Evolutionary conservation across 2,329 filamentous ascomycete species (phyloP).

Genomic region (Orbilia javanica): DNA sequence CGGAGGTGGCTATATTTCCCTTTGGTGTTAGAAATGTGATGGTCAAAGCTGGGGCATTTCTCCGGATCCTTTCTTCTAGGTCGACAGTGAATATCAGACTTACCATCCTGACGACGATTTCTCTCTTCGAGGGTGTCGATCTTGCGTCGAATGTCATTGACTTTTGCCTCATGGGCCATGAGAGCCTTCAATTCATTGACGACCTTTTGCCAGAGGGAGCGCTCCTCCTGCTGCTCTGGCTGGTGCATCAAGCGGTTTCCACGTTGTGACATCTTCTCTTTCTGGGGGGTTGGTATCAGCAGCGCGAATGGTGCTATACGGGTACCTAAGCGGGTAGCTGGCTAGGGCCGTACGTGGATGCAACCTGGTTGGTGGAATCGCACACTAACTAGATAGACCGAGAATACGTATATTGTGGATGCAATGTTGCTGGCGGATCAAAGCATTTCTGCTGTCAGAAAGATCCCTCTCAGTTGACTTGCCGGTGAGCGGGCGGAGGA

Average conservation of each 20-base stretch:
- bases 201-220: conserved; percentile 61
- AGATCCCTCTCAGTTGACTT: neutral
- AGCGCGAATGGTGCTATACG: neutral
- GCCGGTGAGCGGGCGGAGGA: neutral
- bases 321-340: neutral
- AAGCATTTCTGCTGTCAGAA: neutral
- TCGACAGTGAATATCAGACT: neutral
- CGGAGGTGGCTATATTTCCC: conserved; percentile 22
- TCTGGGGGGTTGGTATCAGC: neutral
- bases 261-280: conserved; percentile 50
- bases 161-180: conserved; percentile 56
- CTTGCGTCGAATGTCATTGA: conserved; percentile 54
- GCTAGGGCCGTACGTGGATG: neutral
- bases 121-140: conserved; percentile 56
- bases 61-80: neutral
- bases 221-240: conserved; percentile 62
- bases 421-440: neutral
- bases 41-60: neutral
- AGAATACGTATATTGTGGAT: neutral
- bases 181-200: conserved; percentile 61
- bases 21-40: neutral
- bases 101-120: conserved; percentile 47
- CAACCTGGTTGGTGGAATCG: neutral
- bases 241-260: conserved; percentile 60
- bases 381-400: neutral